Conservation (phyloP, 371 early-diverging fungal species). For the Haplosporangium sp. region DNA sequence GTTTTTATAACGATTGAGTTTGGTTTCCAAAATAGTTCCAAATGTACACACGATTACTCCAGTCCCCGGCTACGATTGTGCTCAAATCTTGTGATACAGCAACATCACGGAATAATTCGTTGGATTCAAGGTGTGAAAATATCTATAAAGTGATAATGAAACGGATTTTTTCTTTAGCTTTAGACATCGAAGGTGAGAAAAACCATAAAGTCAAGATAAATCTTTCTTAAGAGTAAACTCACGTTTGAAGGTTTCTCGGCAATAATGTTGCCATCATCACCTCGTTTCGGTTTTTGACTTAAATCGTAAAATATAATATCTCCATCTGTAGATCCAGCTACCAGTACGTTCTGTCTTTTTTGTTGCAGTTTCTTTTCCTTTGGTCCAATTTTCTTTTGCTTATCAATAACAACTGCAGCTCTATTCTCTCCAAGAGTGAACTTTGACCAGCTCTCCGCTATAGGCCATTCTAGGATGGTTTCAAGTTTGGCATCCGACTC, state of each 20-base stretch:
- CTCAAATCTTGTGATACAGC: slow-evolving; percentile 45
- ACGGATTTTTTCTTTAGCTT: neutral
- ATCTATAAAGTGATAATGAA: slow-evolving; percentile 17
- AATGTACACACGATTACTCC: slow-evolving; percentile 46
- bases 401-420: neutral
- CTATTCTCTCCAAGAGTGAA: slow-evolving; percentile 46
- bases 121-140: slow-evolving; percentile 30
- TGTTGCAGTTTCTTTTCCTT: neutral
- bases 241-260: slow-evolving; percentile 39
- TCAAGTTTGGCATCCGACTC: slow-evolving; percentile 43
- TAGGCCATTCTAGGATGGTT: slow-evolving; percentile 49
- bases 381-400: neutral
- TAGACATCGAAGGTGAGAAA: no score
- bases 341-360: slow-evolving; percentile 30
- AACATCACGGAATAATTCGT: slow-evolving; percentile 36
- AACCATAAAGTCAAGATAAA: no score
- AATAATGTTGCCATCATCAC: slow-evolving; percentile 38
- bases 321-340: slow-evolving; percentile 42
- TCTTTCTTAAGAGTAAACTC: no score
- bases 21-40: slow-evolving; percentile 28
- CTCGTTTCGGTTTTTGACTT: slow-evolving; percentile 17
- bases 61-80: slow-evolving; percentile 48
- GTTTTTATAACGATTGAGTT: neutral
- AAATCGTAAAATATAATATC: slow-evolving; percentile 37
- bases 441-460: slow-evolving; percentile 47